These are phyloP conservation scores for Luffa acutangula DNA, from an alignment of 306 rosid genomes.

Conservation along the genomic window DNA sequence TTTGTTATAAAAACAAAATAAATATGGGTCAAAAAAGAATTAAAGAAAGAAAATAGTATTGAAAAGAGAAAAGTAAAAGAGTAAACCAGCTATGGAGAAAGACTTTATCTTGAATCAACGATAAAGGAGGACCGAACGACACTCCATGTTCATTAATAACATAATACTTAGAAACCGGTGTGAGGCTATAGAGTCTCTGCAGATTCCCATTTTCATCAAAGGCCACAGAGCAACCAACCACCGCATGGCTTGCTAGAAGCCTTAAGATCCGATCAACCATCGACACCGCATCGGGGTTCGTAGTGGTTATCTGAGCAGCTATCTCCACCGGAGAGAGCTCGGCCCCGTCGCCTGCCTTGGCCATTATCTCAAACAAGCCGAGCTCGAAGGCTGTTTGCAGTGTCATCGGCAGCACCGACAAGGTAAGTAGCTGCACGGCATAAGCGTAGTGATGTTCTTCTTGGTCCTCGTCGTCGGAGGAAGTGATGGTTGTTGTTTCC, in stretches of 20 bases:
- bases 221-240: background rate
- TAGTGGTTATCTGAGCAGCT: background rate
- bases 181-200: background rate
- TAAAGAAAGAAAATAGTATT: background rate
- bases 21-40: no score
- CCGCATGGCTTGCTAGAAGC: background rate
- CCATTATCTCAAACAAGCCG: background rate
- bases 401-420: background rate
- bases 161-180: background rate
- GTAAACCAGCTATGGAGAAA: conserved; percentile 28
- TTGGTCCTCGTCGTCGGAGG: background rate
- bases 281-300: background rate
- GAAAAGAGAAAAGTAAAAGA: background rate
- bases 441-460: background rate
- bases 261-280: background rate
- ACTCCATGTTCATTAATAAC: conserved; percentile 27
- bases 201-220: background rate
- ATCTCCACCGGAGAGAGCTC: background rate
- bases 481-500: background rate
- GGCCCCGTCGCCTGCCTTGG: background rate
- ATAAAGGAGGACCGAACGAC: conserved; percentile 22
- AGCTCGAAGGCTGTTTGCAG: background rate
- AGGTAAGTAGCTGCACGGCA: background rate
- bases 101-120: conserved; percentile 20
- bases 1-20: no score